Percentiles rank a stretch among this genome's conserved stretches.
phyloP scores from a whole-genome alignment of 106 monocot species.

The Dendrobium officinale region DNA sequence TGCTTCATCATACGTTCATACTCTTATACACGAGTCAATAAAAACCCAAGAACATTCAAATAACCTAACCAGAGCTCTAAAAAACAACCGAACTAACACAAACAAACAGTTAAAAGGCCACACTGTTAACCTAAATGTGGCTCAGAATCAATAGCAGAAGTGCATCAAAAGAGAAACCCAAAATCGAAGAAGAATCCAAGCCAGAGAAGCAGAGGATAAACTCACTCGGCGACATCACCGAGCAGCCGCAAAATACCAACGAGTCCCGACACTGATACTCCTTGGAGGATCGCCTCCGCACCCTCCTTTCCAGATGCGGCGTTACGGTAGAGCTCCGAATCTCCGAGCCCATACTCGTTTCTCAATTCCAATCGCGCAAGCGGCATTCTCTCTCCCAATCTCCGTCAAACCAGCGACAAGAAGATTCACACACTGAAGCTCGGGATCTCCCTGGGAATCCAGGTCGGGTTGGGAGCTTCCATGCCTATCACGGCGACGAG shows the following conservation, averaged over 20 bases:
- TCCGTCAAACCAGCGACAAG: background rate
- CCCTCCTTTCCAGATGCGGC: constrained; percentile 29
- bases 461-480: background rate
- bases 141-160: background rate
- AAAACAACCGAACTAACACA: background rate
- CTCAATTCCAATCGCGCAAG: constrained; percentile 35
- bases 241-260: constrained; percentile 81
- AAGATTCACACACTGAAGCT: background rate
- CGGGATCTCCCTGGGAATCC: background rate
- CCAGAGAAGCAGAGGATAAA: constrained; percentile 1
- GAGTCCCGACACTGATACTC: constrained; percentile 69
- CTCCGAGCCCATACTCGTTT: constrained; percentile 50
- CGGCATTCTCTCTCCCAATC: constrained; percentile 28
- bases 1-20: background rate
- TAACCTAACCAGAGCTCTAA: background rate
- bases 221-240: constrained; percentile 80
- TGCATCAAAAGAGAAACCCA: background rate
- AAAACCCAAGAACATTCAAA: background rate
- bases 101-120: background rate
- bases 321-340: constrained; percentile 31
- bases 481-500: background rate
- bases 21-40: background rate
- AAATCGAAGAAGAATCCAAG: background rate
- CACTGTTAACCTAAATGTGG: background rate
- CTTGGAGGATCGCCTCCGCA: constrained; percentile 64